phyloP scores from a whole-genome alignment of 768 basidiomycete genomes.

The Panus rudis region DNA sequence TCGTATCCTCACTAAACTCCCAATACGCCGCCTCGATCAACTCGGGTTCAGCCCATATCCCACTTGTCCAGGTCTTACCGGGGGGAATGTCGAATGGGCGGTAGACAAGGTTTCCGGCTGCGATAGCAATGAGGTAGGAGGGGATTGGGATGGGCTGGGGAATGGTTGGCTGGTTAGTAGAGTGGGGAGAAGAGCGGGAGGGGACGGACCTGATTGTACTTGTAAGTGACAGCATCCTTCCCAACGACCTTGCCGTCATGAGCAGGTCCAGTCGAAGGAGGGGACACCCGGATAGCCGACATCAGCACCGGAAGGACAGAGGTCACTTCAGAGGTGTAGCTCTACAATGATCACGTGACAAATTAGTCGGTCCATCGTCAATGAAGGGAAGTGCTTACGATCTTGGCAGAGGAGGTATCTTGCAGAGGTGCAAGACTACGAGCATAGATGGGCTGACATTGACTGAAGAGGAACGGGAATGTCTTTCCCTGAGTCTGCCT shows the following conservation, averaged over 20 bases:
- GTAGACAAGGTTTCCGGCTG: constrained; percentile 77
- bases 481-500: constrained; percentile 84
- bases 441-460: constrained; percentile 89
- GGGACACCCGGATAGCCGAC: constrained; percentile 75
- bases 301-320: constrained; percentile 83
- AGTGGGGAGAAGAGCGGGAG: neutral
- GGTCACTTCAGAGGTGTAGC: constrained; percentile 74
- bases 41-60: constrained; percentile 90
- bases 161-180: neutral
- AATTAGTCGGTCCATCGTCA: neutral
- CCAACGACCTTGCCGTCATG: constrained; percentile 74
- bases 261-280: constrained; percentile 58
- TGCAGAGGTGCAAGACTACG: constrained; percentile 75
- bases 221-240: constrained; percentile 65
- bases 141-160: constrained; percentile 77
- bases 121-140: constrained; percentile 89
- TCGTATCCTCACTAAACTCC: constrained; percentile 86
- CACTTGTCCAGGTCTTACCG: constrained; percentile 71
- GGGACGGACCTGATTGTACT: constrained; percentile 65
- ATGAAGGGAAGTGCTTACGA: constrained; percentile 37
- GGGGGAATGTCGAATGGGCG: constrained; percentile 49
- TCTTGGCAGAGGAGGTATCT: constrained; percentile 86
- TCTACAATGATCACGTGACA: constrained; percentile 33
- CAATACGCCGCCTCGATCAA: constrained; percentile 68
- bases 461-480: constrained; percentile 86